phyloP scores from a whole-genome alignment of 2,329 filamentous ascomycete species.

The Juglanconis juglandina region DNA sequence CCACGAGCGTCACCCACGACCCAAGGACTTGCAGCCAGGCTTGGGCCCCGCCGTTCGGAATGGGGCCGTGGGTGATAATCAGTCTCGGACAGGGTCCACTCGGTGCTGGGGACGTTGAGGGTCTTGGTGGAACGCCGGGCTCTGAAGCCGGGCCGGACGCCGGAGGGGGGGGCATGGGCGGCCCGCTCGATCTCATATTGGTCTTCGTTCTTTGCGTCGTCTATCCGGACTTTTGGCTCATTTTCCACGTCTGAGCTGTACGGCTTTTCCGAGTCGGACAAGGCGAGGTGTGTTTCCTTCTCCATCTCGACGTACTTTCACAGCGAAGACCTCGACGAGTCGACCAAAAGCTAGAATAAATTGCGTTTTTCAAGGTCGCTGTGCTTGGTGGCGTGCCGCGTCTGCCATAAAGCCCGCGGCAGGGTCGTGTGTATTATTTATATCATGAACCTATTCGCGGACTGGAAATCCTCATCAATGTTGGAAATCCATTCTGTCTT shows the following conservation, averaged over 20 bases:
- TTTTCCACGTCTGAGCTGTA: conserved; percentile 8
- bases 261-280: conserved; percentile 10
- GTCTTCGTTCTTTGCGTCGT: not conserved
- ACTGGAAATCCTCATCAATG: no score
- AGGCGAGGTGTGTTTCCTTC: not conserved
- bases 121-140: not conserved
- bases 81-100: not conserved
- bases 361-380: no score
- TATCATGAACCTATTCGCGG: no score
- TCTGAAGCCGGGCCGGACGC: not conserved
- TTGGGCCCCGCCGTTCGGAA: conserved; percentile 23
- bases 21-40: conserved; percentile 41
- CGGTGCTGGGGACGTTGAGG: not conserved
- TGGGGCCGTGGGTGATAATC: not conserved
- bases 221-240: not conserved
- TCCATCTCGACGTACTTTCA: not conserved
- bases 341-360: not conserved
- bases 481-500: no score
- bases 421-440: no score
- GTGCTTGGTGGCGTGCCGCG: no score
- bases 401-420: no score
- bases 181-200: not conserved
- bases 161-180: not conserved
- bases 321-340: not conserved
- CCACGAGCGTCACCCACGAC: conserved; percentile 33